Evolutionary conservation across 2,329 filamentous ascomycete species (phyloP), one percentile per base, ranked within the genome.

Genomic region (Penicillium brasilianum): DNA sequence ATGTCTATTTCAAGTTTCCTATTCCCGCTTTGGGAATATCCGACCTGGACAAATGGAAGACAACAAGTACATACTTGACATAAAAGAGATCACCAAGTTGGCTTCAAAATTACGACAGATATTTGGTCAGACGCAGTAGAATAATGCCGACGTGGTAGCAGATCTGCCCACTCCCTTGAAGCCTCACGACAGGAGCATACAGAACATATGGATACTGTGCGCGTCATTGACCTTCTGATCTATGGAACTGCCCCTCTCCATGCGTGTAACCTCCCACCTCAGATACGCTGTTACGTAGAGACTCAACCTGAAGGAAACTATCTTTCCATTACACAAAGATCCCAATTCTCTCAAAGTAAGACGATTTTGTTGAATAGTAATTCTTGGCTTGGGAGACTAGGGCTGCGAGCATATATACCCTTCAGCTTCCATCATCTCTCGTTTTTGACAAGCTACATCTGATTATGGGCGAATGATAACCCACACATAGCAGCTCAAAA

Each of bases 251-350:
- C 37, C 44, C n/a, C 22, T 41, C 20, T 41, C 25, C 41, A 16
- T 53, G 59, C 30, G 39, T 68, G 66, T 55, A 68, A 67, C 66
- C 64, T 52, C 62, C 55, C 13, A n/a, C n/a, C n/a, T n/a, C n/a
- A 41, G 52, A 49, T 52, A 59, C 43, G 37, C 28, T 50, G 3
- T 10, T 18, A 2, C n/a, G 2, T 18, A 13, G 4, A 28, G 43
- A 28, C 10, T 22, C 18, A 22, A 10, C n/a, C n/a, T 44, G 22
- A 28, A 28, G 22, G 30, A 28, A 16, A n/a, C 6, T 7, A 48
- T 48, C 25, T 1, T 1, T 16, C 44, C 25, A n/a, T 13, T 8
- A 13, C 5, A 30, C 1, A 8, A 9, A 10, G 28, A 7, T 16
- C 6, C 7, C 32, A 5, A 2, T 30, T 2, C 9, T 16, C 22